phyloP scores from a whole-genome alignment of 176 grass and related monocot species.

The Rhynchospora breviuscula region DNA sequence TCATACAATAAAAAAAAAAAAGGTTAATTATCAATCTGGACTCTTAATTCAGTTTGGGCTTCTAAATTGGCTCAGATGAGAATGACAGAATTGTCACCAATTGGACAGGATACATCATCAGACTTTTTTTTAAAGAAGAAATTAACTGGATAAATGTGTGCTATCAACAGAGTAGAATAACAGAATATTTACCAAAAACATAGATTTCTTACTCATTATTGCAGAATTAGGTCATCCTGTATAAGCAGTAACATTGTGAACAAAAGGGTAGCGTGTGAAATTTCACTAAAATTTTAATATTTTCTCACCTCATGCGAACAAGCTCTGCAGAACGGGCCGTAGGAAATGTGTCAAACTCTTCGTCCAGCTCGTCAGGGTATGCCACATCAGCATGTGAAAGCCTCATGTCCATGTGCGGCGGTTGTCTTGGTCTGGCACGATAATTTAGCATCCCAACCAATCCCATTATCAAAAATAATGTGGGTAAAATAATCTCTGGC shows the following conservation, averaged over 20 bases:
- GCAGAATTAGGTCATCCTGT: neutral
- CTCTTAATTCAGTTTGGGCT: neutral
- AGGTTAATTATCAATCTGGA: neutral
- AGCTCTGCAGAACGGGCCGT: constrained; percentile 39
- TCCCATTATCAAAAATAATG: constrained; percentile 44
- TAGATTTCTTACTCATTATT: neutral
- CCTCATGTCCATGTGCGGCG: constrained; percentile 78
- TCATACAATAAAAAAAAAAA: neutral
- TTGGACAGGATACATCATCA: neutral
- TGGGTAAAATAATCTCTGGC: constrained; percentile 82
- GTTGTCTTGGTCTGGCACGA: constrained; percentile 45
- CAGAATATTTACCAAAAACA: neutral
- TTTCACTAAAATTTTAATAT: neutral
- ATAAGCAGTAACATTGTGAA: neutral
- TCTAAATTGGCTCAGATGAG: neutral
- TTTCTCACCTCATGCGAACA: constrained; percentile 25
- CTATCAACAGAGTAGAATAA: neutral
- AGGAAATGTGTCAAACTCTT: constrained; percentile 82
- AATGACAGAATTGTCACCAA: neutral
- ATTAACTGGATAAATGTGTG: neutral
- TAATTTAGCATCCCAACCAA: constrained; percentile 62
- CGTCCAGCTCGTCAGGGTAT: constrained; percentile 60
- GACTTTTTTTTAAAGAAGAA: neutral
- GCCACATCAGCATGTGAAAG: constrained; percentile 74
- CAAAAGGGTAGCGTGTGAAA: neutral